Evolutionary conservation across 2,329 filamentous ascomycete species (phyloP).

Genomic region (Aspergillus novoparasiticus): DNA sequence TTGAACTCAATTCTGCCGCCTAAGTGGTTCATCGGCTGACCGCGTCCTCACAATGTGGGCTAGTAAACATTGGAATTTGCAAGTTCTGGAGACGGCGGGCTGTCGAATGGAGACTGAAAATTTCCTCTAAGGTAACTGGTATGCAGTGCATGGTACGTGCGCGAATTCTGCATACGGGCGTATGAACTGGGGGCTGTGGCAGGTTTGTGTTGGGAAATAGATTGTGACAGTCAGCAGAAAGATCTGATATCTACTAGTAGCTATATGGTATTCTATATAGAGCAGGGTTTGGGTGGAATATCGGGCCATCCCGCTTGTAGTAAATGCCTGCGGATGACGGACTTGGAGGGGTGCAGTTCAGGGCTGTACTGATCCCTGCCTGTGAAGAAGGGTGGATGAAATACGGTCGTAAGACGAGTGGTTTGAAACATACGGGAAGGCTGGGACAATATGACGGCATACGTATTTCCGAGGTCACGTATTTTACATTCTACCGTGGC

Average conservation of each 20-base stretch:
- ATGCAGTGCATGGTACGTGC: not conserved
- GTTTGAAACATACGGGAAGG: not conserved
- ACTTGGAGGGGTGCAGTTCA: not conserved
- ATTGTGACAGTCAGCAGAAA: not conserved
- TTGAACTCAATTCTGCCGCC: not conserved
- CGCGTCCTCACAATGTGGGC: not conserved
- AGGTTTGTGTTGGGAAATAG: not conserved
- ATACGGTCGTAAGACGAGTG: not conserved
- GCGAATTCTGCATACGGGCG: not conserved
- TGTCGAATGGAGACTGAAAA: too few species aligned
- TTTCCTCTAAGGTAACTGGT: not conserved
- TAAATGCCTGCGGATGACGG: not conserved
- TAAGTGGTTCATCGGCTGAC: not conserved
- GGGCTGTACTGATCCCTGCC: not conserved
- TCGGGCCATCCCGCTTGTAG: not conserved
- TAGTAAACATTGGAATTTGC: not conserved
- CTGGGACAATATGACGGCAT: not conserved
- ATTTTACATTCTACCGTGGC: not conserved
- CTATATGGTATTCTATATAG: not conserved
- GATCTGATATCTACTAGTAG: too few species aligned
- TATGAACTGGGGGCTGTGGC: not conserved
- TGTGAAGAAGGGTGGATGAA: not conserved
- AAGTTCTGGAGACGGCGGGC: too few species aligned
- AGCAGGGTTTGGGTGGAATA: not conserved
- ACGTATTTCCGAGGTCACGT: not conserved